These are phyloP conservation scores for Babesia caballi DNA, from an alignment of 169 alveolate genomes.

Conservation along the genomic window DNA sequence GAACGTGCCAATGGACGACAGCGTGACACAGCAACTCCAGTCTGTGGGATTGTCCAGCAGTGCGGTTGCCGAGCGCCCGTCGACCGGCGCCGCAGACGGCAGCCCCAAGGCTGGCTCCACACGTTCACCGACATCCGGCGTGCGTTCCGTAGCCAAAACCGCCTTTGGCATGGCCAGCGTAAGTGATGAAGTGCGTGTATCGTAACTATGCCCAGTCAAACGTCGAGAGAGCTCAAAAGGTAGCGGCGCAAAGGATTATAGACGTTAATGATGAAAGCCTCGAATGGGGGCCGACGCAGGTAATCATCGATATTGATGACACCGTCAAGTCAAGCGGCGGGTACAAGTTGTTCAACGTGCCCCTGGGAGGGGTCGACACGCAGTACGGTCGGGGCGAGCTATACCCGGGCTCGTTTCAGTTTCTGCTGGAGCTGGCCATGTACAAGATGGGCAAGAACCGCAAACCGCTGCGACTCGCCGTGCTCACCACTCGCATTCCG, in stretches of 20 bases:
- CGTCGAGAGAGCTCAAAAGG: not conserved
- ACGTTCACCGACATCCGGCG: not conserved
- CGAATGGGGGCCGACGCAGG: slow-evolving; percentile 71
- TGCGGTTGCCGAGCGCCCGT: not conserved
- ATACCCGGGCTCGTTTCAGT: slow-evolving; percentile 78
- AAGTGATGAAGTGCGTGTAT: not conserved
- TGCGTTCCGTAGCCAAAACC: not conserved
- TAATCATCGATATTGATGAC: slow-evolving; percentile 80
- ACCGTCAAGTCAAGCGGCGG: slow-evolving; percentile 85
- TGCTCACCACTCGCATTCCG: slow-evolving; percentile 82
- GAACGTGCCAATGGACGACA: not conserved
- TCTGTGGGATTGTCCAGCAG: not conserved
- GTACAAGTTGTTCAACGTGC: slow-evolving; percentile 73
- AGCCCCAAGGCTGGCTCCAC: not conserved
- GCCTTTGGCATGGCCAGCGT: slow-evolving; percentile 25
- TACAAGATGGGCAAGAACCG: slow-evolving; percentile 67
- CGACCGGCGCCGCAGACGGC: not conserved
- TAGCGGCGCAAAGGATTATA: slow-evolving; percentile 3
- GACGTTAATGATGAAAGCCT: slow-evolving; percentile 44
- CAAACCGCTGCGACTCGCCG: slow-evolving; percentile 78
- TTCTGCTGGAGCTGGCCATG: slow-evolving; percentile 77
- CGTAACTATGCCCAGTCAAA: not conserved
- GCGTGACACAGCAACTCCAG: not conserved
- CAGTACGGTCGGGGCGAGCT: slow-evolving; percentile 79
- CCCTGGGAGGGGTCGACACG: slow-evolving; percentile 83